Evolutionary conservation across 2,329 filamentous ascomycete species (phyloP).

Genomic region (Aspergillus eucalypticola): DNA sequence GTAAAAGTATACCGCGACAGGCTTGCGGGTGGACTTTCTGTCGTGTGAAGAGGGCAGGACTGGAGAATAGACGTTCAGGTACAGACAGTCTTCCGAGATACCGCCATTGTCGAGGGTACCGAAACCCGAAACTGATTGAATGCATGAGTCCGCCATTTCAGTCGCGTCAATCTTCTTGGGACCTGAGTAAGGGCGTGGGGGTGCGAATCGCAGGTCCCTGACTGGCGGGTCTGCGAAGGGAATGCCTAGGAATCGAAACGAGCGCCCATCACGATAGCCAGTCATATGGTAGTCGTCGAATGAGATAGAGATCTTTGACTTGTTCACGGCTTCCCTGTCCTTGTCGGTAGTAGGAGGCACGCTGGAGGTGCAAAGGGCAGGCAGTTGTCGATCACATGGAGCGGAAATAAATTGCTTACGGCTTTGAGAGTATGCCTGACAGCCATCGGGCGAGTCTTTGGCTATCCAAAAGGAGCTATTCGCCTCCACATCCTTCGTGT

Average conservation of each 20-base stretch:
- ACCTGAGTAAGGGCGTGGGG: slow-evolving; percentile 32
- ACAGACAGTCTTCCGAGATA: slow-evolving; percentile 38
- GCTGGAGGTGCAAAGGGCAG: slow-evolving; percentile 25
- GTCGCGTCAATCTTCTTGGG: slow-evolving; percentile 34
- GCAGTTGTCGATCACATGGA: slow-evolving; percentile 18
- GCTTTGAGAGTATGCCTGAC: slow-evolving; percentile 21
- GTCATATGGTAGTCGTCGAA: slow-evolving; percentile 23
- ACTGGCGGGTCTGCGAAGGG: slow-evolving; percentile 51
- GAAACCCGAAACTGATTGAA: slow-evolving; percentile 21
- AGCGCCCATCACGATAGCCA: slow-evolving; percentile 31
- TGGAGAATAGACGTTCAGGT: slow-evolving; percentile 38
- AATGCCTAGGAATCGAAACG: slow-evolving; percentile 46
- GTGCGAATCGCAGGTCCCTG: slow-evolving; percentile 46
- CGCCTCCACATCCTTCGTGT: slow-evolving; percentile 12
- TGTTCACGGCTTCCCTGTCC: slow-evolving; percentile 14
- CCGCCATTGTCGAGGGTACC: slow-evolving; percentile 15
- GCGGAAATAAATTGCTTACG: slow-evolving; percentile 11
- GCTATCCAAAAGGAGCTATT: slow-evolving; percentile 22
- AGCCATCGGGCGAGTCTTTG: slow-evolving; percentile 4
- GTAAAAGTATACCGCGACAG: slow-evolving; percentile 37
- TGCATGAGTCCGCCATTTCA: slow-evolving; percentile 21
- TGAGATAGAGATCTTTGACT: slow-evolving; percentile 23
- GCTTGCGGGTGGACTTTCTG: slow-evolving; percentile 18
- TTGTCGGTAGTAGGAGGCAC: slow-evolving; percentile 24
- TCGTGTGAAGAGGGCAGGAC: slow-evolving; percentile 23